Evolutionary conservation across 2,329 filamentous ascomycete species (phyloP).

Genomic region (Pseudogymnoascus sp.): DNA sequence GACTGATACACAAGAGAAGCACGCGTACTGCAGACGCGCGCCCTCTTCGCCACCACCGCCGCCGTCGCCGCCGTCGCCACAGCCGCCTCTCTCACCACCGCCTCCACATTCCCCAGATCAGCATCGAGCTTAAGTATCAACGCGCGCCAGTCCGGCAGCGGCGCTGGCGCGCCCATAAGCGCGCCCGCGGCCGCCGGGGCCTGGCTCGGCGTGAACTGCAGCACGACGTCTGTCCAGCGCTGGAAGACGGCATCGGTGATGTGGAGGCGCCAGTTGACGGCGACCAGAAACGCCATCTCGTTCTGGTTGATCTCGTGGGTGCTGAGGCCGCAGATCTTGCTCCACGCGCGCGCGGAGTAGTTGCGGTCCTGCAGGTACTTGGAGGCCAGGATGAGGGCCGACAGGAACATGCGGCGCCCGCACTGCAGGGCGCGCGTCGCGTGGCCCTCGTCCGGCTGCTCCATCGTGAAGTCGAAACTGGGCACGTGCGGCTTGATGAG

Average conservation of each 20-base stretch:
- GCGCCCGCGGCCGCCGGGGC: not conserved
- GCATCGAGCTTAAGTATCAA: conserved; percentile 45
- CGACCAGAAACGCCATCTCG: conserved; percentile 81
- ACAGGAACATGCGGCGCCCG: conserved; percentile 93
- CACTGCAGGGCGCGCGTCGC: conserved; percentile 79
- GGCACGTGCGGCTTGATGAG: conserved; percentile 88
- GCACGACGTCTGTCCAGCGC: conserved; percentile 86
- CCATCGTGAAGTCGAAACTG: conserved; percentile 73
- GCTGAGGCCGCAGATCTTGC: conserved; percentile 95
- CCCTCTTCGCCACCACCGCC: not conserved
- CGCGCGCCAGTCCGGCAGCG: conserved; percentile 31
- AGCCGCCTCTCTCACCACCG: not conserved
- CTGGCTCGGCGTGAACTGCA: conserved; percentile 61
- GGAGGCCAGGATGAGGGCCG: conserved; percentile 87
- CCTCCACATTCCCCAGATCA: conserved; percentile 49
- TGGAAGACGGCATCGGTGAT: conserved; percentile 84
- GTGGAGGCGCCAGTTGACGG: conserved; percentile 91
- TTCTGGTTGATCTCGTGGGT: conserved; percentile 94
- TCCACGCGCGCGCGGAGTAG: conserved; percentile 96
- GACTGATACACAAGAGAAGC: conserved; percentile 1
- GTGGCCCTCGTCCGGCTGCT: conserved; percentile 66
- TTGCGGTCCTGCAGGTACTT: conserved; percentile 98
- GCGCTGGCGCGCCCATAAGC: not conserved
- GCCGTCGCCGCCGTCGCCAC: not conserved
- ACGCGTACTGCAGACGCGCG: not conserved